phyloP scores from a whole-genome alignment of 2,329 filamentous ascomycete genomes.

The Pseudogymnoascus sp. region DNA sequence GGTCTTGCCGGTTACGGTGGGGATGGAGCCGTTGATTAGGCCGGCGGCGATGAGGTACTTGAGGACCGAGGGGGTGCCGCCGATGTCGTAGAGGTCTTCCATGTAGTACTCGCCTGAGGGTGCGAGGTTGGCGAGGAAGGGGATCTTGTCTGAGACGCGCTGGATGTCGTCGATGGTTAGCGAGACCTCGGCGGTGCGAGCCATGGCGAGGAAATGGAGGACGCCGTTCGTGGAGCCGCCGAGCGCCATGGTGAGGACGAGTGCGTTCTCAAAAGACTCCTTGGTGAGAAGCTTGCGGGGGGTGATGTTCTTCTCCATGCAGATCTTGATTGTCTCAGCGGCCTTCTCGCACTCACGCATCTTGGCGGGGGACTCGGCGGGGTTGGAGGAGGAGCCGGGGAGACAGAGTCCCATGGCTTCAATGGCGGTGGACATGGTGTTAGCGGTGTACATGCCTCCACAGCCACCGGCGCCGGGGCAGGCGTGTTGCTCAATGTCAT shows the following conservation, averaged over 20 bases:
- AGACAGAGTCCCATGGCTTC: slow-evolving; percentile 63
- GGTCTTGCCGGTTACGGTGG: slow-evolving; percentile 77
- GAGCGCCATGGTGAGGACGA: slow-evolving; percentile 66
- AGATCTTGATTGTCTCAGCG: slow-evolving; percentile 57
- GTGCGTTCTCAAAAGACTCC: slow-evolving; percentile 59
- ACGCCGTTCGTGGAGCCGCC: slow-evolving; percentile 65
- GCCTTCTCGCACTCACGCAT: slow-evolving; percentile 63
- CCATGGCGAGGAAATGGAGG: slow-evolving; percentile 64
- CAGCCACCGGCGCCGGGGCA: slow-evolving; percentile 63
- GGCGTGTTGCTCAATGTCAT: slow-evolving; percentile 63
- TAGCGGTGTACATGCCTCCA: slow-evolving; percentile 71
- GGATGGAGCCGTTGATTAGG: slow-evolving; percentile 67
- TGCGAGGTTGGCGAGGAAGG: slow-evolving; percentile 62
- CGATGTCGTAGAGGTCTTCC: slow-evolving; percentile 78
- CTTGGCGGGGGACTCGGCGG: slow-evolving; percentile 58
- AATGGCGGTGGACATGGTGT: slow-evolving; percentile 66
- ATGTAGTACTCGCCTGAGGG: slow-evolving; percentile 80
- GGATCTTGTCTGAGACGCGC: slow-evolving; percentile 59
- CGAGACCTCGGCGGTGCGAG: slow-evolving; percentile 56
- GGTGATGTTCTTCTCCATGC: slow-evolving; percentile 61
- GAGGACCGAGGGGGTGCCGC: slow-evolving; percentile 76
- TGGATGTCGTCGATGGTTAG: slow-evolving; percentile 62
- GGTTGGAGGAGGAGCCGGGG: slow-evolving; percentile 61
- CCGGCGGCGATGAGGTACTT: slow-evolving; percentile 72
- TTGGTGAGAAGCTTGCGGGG: slow-evolving; percentile 62